These are phyloP conservation scores for Ensete glaucum DNA, from an alignment of 176 grass and related monocot genomes.

Conservation along the genomic window DNA sequence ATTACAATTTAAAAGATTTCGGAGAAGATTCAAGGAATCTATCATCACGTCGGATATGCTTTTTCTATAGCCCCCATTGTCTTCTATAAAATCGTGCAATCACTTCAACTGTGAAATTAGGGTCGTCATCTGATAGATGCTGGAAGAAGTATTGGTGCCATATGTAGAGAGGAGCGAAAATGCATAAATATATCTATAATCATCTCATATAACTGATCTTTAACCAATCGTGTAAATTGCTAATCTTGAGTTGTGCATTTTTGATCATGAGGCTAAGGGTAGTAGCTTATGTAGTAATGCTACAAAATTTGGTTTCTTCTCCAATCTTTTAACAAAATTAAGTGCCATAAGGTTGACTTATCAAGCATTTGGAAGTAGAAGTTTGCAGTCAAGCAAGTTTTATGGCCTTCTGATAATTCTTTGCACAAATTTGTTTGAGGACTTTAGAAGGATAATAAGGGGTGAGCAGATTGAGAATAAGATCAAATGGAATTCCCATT, in stretches of 20 bases:
- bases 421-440: too few species aligned
- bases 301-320: neutral
- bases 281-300: neutral
- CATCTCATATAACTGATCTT: neutral
- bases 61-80: neutral
- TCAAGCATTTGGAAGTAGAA: neutral
- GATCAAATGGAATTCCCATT: too few species aligned
- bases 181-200: too few species aligned
- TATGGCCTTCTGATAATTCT: too few species aligned
- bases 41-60: neutral
- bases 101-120: neutral
- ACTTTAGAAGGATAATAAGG: too few species aligned
- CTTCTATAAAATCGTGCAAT: neutral
- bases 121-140: neutral
- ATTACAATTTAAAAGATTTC: neutral
- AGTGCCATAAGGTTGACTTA: neutral
- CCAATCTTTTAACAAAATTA: neutral
- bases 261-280: neutral
- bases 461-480: too few species aligned
- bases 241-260: neutral
- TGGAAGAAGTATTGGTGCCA: neutral
- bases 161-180: too few species aligned
- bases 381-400: neutral
- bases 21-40: neutral
- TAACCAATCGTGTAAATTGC: neutral